A percentile compares a stretch with the other conserved stretches of the same genome.
These are phyloP conservation scores for Boletus patriciae DNA, from an alignment of 768 basidiomycete genomes.

Conservation along the genomic window DNA sequence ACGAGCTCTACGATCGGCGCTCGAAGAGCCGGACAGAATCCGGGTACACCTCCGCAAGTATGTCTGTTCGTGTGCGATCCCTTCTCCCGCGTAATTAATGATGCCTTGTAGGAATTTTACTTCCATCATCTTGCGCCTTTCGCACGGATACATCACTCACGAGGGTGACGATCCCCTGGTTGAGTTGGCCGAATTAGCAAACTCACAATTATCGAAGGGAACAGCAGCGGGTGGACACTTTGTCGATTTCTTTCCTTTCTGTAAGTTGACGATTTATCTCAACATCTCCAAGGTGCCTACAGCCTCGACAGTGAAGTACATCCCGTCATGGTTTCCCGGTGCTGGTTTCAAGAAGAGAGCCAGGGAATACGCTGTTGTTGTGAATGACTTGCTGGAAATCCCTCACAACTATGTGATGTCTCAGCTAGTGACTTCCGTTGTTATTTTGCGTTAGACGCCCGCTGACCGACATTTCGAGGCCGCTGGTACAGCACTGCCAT, in stretches of 20 bases:
- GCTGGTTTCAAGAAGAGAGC: conserved; percentile 21
- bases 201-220: conserved; percentile 21
- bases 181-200: conserved; percentile 27
- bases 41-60: too few relatives aligned
- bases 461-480: not conserved
- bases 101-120: not conserved
- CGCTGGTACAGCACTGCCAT: conserved; percentile 13
- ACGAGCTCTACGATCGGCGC: too few relatives aligned
- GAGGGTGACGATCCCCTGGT: conserved; percentile 39
- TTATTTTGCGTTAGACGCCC: not conserved
- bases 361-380: conserved; percentile 5
- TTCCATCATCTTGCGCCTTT: conserved; percentile 35
- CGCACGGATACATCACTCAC: conserved; percentile 41
- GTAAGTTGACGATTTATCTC: conserved; percentile 5
- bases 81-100: not conserved
- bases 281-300: not conserved
- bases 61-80: too few relatives aligned
- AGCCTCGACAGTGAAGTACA: conserved; percentile 21
- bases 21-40: not conserved
- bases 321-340: conserved; percentile 25
- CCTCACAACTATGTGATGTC: conserved; percentile 13
- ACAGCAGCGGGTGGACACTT: conserved; percentile 1
- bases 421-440: conserved; percentile 18
- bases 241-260: conserved; percentile 20
- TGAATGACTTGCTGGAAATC: conserved; percentile 2